phyloP scores from a whole-genome alignment of 306 rosid genomes.

The Quercus mongolica region DNA sequence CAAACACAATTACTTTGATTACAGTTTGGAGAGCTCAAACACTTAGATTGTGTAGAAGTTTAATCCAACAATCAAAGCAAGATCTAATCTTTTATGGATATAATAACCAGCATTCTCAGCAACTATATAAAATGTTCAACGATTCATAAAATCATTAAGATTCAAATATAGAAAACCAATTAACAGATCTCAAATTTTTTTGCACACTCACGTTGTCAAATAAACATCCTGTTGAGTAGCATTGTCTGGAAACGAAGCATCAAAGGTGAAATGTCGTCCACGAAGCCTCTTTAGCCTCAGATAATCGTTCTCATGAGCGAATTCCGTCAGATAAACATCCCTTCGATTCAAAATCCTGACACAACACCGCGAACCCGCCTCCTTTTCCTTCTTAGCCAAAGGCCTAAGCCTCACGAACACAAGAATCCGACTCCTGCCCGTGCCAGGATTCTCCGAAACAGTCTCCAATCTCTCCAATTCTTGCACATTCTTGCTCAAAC shows the following conservation, averaged over 20 bases:
- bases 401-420: constrained; percentile 95
- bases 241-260: constrained; percentile 71
- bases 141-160: not conserved
- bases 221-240: constrained; percentile 79
- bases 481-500: constrained; percentile 16
- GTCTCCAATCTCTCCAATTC: constrained; percentile 32
- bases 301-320: constrained; percentile 71
- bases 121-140: not conserved
- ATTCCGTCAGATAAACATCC: constrained; percentile 81
- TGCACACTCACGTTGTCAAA: constrained; percentile 70
- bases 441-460: constrained; percentile 28
- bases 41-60: no score
- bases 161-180: not conserved
- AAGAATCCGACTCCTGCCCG: constrained; percentile 50
- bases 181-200: not conserved
- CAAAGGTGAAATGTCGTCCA: constrained; percentile 75
- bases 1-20: not conserved
- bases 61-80: not conserved
- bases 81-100: not conserved
- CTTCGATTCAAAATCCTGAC: constrained; percentile 67
- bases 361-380: constrained; percentile 69
- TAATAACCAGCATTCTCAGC: not conserved
- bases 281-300: constrained; percentile 82
- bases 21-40: no score
- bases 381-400: constrained; percentile 78